phyloP scores from a whole-genome alignment of 1,284 basidiomycete species.

The Acaromyces ingoldii region DNA sequence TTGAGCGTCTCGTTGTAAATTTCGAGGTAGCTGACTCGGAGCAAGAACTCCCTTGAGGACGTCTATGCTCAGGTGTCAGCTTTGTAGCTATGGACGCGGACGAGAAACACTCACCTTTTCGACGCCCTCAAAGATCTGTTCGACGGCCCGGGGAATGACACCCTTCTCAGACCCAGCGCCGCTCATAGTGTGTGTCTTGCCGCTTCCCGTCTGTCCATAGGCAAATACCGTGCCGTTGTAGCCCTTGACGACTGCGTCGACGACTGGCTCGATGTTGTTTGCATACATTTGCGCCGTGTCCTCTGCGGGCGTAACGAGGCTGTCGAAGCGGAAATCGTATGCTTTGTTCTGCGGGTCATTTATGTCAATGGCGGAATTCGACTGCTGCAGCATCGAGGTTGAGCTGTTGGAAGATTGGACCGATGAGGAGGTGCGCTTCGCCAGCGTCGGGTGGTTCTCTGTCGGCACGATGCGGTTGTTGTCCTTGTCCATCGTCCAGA shows the following conservation, averaged over 20 bases:
- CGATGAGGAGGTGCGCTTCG: conserved; percentile 36
- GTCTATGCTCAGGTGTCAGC: conserved; percentile 26
- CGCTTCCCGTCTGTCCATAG: conserved; percentile 70
- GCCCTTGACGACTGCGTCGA: conserved; percentile 82
- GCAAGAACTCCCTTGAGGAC: conserved; percentile 52
- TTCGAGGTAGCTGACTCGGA: conserved; percentile 60
- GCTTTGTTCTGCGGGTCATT: conserved; percentile 16
- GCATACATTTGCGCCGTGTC: conserved; percentile 51
- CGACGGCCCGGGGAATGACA: conserved; percentile 84
- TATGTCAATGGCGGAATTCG: conserved; percentile 11
- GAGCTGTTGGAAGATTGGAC: conserved; percentile 24
- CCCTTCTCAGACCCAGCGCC: conserved; percentile 80
- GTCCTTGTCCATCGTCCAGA: conserved; percentile 34
- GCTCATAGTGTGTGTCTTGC: conserved; percentile 74
- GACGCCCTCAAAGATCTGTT: conserved; percentile 57
- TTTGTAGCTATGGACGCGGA: too few species aligned
- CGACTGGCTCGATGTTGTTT: conserved; percentile 55
- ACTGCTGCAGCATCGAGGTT: not conserved
- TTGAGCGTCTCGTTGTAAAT: conserved; percentile 61
- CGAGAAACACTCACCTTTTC: not conserved
- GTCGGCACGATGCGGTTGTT: conserved; percentile 38
- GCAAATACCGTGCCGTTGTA: conserved; percentile 94
- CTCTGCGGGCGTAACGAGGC: conserved; percentile 23
- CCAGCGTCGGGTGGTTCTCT: conserved; percentile 44
- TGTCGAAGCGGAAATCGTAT: conserved; percentile 47